Base-by-base conservation (phyloP, 1,284 basidiomycete genomes). In the Gymnopus androsaceus region DNA sequence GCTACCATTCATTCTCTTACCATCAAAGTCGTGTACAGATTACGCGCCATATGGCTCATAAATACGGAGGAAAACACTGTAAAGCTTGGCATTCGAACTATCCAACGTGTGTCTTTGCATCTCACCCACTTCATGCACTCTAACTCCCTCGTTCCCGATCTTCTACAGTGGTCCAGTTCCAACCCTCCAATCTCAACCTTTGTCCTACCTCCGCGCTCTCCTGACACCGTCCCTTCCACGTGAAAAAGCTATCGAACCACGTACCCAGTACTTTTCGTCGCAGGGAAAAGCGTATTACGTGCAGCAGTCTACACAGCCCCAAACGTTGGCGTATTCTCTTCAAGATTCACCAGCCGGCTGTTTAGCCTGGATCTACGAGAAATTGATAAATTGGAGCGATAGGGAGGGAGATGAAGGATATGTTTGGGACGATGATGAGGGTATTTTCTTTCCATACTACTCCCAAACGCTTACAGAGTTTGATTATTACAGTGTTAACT, bases 361-460 rank as follows among this genome's bases (percentile, higher is more conserved):
- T 34, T 70, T 84, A 3, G 79, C 80, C 2, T 85, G 82, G 80
- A 78, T 84, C 42, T 81, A 81, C 50, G 82, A 84, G 61, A 83
- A 84, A 62, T 61, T 82, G 9, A 67, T 74, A 15, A 60, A 69
- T n/a, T 83, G 80, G 79, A 71, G 76, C 0, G 78, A 81, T 31
- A n/a, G n/a, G n/a, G n/a, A n/a, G n/a, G n/a, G n/a, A n/a, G n/a
- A n/a, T n/a, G n/a, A n/a, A n/a, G 59, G 62, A 1, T 83, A 82
- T 58, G 67, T 68, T 1, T 83, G 81, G 81, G 68, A 71, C 27
- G 78, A 82, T 52, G 81, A 82, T 25, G 75, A 77, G 66, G 69
- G 76, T 79, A 31, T 54, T 17, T 25, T n/a, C n/a, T n/a, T n/a
- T n/a, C n/a, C n/a, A 15, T 2, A 34, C 14, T 28, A 3, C 17